A percentile compares a stretch with the other conserved stretches of the same genome.
Evolutionary conservation across 768 basidiomycete species (phyloP).

Genomic region (Hygrocybe punicea): DNA sequence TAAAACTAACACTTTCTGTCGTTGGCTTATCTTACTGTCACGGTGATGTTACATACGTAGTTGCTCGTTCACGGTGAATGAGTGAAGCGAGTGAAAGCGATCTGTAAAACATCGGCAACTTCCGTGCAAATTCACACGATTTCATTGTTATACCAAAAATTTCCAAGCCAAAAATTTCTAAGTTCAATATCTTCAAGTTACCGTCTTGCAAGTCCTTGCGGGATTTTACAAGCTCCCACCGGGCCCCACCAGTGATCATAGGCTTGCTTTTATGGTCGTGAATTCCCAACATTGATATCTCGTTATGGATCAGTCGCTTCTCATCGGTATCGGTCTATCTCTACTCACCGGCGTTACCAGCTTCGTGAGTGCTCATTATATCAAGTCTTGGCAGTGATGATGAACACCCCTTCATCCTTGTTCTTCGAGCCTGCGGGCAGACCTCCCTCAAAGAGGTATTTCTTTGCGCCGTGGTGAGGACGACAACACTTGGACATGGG

Average conservation of each 20-base stretch:
- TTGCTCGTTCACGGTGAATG: not conserved
- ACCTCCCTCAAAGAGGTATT: slow-evolving; percentile 18
- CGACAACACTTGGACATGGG: slow-evolving; percentile 57
- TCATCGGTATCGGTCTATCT: slow-evolving; percentile 38
- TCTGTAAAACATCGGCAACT: too few species aligned
- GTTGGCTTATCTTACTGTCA: not conserved
- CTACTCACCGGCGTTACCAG: slow-evolving; percentile 31
- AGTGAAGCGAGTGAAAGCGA: too few species aligned
- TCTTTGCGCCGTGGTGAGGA: slow-evolving; percentile 61
- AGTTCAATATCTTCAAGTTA: too few species aligned
- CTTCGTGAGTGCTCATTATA: slow-evolving; percentile 33
- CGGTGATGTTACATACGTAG: too few species aligned
- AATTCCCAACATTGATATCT: not conserved
- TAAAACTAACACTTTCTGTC: not conserved
- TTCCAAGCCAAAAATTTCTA: too few species aligned
- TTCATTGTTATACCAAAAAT: too few species aligned
- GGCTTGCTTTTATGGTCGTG: not conserved
- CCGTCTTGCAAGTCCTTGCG: too few species aligned
- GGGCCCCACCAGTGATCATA: too few species aligned
- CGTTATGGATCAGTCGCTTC: slow-evolving; percentile 27
- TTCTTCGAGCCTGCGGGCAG: slow-evolving; percentile 78
- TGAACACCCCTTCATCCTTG: slow-evolving; percentile 83
- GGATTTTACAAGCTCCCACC: too few species aligned
- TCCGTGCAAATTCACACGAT: too few species aligned
- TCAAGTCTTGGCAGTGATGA: slow-evolving; percentile 35